Conservation (phyloP, 345 rosid species). For the Heritiera littoralis region DNA sequence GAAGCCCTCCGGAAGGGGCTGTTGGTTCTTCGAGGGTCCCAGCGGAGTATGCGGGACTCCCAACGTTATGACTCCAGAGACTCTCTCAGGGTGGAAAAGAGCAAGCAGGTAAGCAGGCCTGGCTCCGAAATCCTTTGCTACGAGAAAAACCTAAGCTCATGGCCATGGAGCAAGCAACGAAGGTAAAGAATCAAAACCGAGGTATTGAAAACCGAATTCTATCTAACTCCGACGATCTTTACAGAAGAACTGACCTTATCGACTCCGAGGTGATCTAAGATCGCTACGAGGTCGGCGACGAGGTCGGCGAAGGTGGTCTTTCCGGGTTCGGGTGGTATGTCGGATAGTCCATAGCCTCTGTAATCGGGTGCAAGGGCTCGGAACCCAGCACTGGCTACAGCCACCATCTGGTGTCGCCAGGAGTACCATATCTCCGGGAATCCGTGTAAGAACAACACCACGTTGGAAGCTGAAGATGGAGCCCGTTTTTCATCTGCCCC, state of each 20-base stretch:
- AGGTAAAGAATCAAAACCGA: background rate
- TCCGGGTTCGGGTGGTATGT: slow-evolving; percentile 45
- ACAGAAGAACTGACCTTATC: slow-evolving; percentile 29
- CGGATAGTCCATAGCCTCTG: slow-evolving; percentile 59
- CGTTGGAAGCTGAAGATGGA: slow-evolving; percentile 18
- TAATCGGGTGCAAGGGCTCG: slow-evolving; percentile 52
- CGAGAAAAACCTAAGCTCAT: slow-evolving; percentile 45
- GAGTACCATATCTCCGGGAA: slow-evolving; percentile 75
- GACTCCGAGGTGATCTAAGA: slow-evolving; percentile 45
- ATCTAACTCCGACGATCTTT: background rate
- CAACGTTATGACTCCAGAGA: slow-evolving; percentile 46
- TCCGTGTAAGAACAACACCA: slow-evolving; percentile 54
- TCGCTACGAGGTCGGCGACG: slow-evolving; percentile 37
- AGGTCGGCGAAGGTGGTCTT: slow-evolving; percentile 38
- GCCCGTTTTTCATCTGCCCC: slow-evolving; percentile 8
- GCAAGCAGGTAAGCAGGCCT: slow-evolving; percentile 44
- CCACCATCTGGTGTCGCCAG: slow-evolving; percentile 62
- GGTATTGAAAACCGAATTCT: background rate
- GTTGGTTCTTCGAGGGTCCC: slow-evolving; percentile 7
- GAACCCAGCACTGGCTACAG: slow-evolving; percentile 46
- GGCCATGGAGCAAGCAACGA: background rate
- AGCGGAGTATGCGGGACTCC: slow-evolving; percentile 50
- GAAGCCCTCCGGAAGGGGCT: slow-evolving; percentile 59
- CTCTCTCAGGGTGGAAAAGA: slow-evolving; percentile 47
- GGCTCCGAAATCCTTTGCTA: slow-evolving; percentile 57